Evolutionary conservation across 768 basidiomycete genomes (phyloP).

Genomic region (Hygrophorus russula): DNA sequence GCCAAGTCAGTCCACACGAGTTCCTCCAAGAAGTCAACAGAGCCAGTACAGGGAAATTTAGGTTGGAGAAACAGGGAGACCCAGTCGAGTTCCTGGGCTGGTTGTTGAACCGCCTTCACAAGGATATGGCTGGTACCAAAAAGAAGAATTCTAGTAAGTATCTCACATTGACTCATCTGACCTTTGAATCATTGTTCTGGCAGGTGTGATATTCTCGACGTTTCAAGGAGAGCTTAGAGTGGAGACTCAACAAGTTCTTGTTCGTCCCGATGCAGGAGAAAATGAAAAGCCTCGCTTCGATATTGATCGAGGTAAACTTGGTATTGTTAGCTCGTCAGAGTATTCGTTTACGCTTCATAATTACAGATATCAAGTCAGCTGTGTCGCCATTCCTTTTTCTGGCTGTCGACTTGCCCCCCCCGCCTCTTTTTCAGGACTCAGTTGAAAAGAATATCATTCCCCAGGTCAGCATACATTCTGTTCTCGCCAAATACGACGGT

Average conservation of each 20-base stretch:
- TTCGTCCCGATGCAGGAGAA: constrained; percentile 65
- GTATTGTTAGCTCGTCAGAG: constrained; percentile 1
- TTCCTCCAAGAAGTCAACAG: constrained; percentile 94
- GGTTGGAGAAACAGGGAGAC: constrained; percentile 90
- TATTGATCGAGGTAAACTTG: constrained; percentile 73
- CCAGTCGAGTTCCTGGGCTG: constrained; percentile 94
- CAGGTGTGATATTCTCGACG: constrained; percentile 84
- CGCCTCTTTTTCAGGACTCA: constrained; percentile 93
- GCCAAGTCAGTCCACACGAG: constrained; percentile 98
- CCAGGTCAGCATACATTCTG: constrained; percentile 84
- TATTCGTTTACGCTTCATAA: constrained; percentile 2
- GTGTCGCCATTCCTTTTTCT: constrained; percentile 92
- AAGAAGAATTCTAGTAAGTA: constrained; percentile 80
- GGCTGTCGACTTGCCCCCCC: constrained; percentile 91
- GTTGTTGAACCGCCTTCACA: constrained; percentile 88
- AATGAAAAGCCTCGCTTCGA: constrained; percentile 86
- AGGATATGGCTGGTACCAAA: constrained; percentile 90
- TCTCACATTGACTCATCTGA: constrained; percentile 7
- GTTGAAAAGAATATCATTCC: constrained; percentile 99
- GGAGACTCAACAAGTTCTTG: constrained; percentile 88
- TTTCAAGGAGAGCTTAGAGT: constrained; percentile 92
- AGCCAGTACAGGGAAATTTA: constrained; percentile 82
- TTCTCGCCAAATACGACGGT: constrained; percentile 93
- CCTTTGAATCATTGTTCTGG: constrained; percentile 10
- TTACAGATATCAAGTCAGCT: constrained; percentile 70